Percentiles rank a stretch among this genome's conserved stretches.
These are phyloP conservation scores for Ceratobasidium sp. DNA, from an alignment of 1,284 basidiomycete genomes.

Conservation along the genomic window DNA sequence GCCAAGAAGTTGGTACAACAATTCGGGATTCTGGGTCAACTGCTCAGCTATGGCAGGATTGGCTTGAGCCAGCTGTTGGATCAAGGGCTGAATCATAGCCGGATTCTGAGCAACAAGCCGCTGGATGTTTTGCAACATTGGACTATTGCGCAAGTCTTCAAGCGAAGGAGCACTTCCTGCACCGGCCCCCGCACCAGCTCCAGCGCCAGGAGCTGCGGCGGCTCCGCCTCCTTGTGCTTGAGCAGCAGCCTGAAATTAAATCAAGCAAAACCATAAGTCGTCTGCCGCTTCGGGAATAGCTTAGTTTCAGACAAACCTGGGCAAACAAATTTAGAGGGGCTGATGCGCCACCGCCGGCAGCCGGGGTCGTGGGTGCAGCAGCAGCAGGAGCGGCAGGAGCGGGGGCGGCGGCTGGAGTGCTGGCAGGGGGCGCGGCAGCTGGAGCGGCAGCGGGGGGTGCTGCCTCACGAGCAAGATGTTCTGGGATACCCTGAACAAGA, in stretches of 20 bases:
- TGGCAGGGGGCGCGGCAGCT: constrained; percentile 35
- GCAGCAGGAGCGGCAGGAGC: constrained; percentile 52
- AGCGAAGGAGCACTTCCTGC: constrained; percentile 52
- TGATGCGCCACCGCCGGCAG: constrained; percentile 41
- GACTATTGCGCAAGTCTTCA: constrained; percentile 66
- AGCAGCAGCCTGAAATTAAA: constrained; percentile 41
- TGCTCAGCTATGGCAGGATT: constrained; percentile 80
- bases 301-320: constrained; percentile 13
- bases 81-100: constrained; percentile 74
- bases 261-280: neutral
- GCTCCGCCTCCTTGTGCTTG: constrained; percentile 51
- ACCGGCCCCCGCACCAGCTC: constrained; percentile 53
- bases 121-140: constrained; percentile 74
- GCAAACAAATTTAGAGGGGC: constrained; percentile 26
- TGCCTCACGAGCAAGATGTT: constrained; percentile 67
- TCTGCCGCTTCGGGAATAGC: neutral
- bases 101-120: constrained; percentile 81
- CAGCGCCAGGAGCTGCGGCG: constrained; percentile 48
- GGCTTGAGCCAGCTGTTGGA: constrained; percentile 80
- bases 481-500: constrained; percentile 76
- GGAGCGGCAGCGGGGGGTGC: constrained; percentile 55
- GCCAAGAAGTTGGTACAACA: constrained; percentile 72
- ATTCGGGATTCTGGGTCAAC: constrained; percentile 75
- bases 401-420: constrained; percentile 37
- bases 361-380: constrained; percentile 53